These are phyloP conservation scores for Sarcodon sp. DNA, from an alignment of 768 basidiomycete species.

Conservation along the genomic window DNA sequence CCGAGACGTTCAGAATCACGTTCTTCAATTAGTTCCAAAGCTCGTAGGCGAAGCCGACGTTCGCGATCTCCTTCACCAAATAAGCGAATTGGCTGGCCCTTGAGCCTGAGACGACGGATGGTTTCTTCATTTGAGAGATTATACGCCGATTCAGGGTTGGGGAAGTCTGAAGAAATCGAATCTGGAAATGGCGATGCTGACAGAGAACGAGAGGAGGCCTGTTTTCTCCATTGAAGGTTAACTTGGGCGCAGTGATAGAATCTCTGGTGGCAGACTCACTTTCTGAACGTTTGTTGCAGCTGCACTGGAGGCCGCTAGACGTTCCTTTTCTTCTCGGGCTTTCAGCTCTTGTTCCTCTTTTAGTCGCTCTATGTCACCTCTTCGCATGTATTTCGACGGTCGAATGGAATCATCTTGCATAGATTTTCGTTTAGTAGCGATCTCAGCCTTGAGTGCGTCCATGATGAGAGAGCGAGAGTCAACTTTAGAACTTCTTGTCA, in stretches of 20 bases:
- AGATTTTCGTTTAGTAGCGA: constrained; percentile 78
- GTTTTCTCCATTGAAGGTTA: constrained; percentile 8
- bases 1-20: constrained; percentile 67
- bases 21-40: constrained; percentile 92
- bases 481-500: background rate
- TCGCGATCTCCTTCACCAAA: constrained; percentile 97
- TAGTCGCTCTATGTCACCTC: constrained; percentile 78
- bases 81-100: constrained; percentile 88
- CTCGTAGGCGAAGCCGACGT: constrained; percentile 75
- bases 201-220: constrained; percentile 10
- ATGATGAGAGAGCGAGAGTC: constrained; percentile 25
- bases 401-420: constrained; percentile 39
- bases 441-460: constrained; percentile 86
- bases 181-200: constrained; percentile 13
- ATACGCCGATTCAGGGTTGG: constrained; percentile 42
- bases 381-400: constrained; percentile 79
- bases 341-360: constrained; percentile 32
- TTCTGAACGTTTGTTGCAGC: background rate
- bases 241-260: background rate
- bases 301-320: too few species aligned
- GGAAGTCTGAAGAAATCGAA: constrained; percentile 19
- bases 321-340: constrained; percentile 21
- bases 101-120: constrained; percentile 73
- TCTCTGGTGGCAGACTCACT: background rate
- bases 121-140: constrained; percentile 93